phyloP scores from a whole-genome alignment of 1,139 yeast species.

The Geotrichum citri-aurantii region DNA sequence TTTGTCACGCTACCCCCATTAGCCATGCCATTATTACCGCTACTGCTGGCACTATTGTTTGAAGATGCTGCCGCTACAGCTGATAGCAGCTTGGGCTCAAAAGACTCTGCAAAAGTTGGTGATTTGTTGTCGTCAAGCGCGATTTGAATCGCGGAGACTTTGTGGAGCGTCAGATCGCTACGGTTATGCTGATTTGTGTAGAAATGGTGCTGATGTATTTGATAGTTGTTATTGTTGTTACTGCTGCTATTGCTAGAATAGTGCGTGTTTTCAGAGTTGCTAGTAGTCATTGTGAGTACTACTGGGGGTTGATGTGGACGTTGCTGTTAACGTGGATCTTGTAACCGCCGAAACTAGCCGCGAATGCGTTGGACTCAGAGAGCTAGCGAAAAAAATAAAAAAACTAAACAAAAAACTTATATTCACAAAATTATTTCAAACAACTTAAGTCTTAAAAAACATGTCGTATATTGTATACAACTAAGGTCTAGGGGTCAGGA shows the following conservation, averaged over 20 bases:
- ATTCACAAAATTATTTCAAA: neutral
- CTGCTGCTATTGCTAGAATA: neutral
- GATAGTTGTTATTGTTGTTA: neutral
- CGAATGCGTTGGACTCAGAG: neutral
- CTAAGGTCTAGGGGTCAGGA: too few relatives aligned
- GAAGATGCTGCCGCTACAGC: neutral
- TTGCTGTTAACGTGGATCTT: neutral
- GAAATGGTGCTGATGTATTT: neutral
- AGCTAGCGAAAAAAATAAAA: neutral
- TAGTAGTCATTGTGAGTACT: neutral
- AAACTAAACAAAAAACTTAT: neutral
- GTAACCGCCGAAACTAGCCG: neutral
- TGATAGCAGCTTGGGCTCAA: neutral
- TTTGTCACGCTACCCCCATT: neutral
- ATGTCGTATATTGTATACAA: too few relatives aligned
- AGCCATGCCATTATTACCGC: neutral
- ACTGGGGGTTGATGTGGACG: neutral
- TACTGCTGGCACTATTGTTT: neutral
- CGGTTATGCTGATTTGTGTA: neutral
- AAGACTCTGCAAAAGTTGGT: conserved; percentile 17
- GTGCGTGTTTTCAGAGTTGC: neutral
- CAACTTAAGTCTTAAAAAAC: too few relatives aligned
- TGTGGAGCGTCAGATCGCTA: conserved; percentile 10
- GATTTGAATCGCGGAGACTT: conserved; percentile 15
- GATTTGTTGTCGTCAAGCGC: conserved; percentile 17